Evolutionary conservation across 306 rosid genomes (phyloP), one percentile per base, ranked within the genome.

Genomic region (Quercus robur): DNA sequence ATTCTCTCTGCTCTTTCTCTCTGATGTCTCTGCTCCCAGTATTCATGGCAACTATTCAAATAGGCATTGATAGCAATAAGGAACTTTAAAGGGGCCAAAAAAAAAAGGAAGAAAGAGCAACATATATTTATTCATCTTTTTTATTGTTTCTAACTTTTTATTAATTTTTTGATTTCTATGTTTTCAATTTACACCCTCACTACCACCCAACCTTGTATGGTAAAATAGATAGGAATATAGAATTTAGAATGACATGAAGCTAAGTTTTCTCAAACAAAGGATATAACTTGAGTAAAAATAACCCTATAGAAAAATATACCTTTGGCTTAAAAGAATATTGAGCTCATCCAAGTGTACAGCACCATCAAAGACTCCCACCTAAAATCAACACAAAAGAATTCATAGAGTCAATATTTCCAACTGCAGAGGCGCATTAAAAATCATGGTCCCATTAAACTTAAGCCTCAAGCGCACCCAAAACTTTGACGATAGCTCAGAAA

Each of bases 291-390:
- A 59, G 28, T 3, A 20, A 21, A 5, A 56, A 56, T 57, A 19
- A 35, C 11, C 20, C 55, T 56, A 70, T 77, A 35, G 17, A 56
- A 26, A 30, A 58, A 20, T 83, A 72, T 80, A 94, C 97, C 93
- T 85, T 85, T 77, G 83, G 61, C 89, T 68, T 71, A 92, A 78
- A 79, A 94, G 83, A 81, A 84, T 81, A 71, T 75, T 86, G 17
- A 94, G 81, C 81, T 92, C 95, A 66, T 92, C 97, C 85, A 93
- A 81, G 71, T 81, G 97, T 31, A 94, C 91, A n/a, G 86, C 87
- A 62, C 84, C 91, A 79, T 86, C 82, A 54, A 63, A 89, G 76
- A 92, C 91, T 80, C 88, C 63, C 56, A 58, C 75, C 97, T 94
- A 86, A 80, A 77, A 58, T 78, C 28, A 81, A 69, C 71, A 79